Percentiles rank a stretch among this genome's conserved stretches.
Conservation (phyloP, 768 basidiomycete species). For the Boletus sp. region DNA sequence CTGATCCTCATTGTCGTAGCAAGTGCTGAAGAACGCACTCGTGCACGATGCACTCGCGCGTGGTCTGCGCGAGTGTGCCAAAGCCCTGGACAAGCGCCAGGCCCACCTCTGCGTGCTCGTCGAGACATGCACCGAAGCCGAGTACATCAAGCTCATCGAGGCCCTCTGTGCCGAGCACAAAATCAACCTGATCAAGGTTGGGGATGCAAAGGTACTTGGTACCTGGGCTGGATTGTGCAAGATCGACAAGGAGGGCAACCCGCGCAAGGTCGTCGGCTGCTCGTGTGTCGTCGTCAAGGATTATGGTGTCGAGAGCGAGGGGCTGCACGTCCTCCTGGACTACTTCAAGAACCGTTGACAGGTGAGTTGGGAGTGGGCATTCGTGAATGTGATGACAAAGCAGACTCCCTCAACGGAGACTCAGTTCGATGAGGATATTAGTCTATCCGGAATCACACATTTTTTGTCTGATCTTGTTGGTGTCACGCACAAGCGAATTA, state of each 20-base stretch:
- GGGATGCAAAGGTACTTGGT: slow-evolving; percentile 96
- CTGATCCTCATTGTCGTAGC: slow-evolving; percentile 42
- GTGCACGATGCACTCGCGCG: slow-evolving; percentile 98
- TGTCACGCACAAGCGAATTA: background rate
- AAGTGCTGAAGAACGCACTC: slow-evolving; percentile 98
- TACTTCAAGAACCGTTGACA: slow-evolving; percentile 93
- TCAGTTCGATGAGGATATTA: slow-evolving; percentile 56
- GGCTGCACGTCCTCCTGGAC: slow-evolving; percentile 87
- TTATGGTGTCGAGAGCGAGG: slow-evolving; percentile 93
- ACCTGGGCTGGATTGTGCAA: slow-evolving; percentile 99
- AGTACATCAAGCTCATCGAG: slow-evolving; percentile 99
- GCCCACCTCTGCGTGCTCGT: slow-evolving; percentile 98
- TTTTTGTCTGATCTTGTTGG: slow-evolving; percentile 54
- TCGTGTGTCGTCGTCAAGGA: slow-evolving; percentile 97
- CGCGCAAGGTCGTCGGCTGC: slow-evolving; percentile 92
- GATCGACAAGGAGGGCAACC: slow-evolving; percentile 98
- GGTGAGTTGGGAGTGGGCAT: slow-evolving; percentile 26
- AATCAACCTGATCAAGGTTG: slow-evolving; percentile 99
- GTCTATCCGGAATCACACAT: slow-evolving; percentile 29
- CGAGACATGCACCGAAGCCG: slow-evolving; percentile 98
- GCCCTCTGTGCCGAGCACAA: slow-evolving; percentile 99
- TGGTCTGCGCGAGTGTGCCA: slow-evolving; percentile 95
- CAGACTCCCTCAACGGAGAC: slow-evolving; percentile 93
- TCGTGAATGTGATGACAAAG: slow-evolving; percentile 61
- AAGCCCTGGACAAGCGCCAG: slow-evolving; percentile 98